Percentiles rank a stretch among this genome's conserved stretches.
phyloP scores from a whole-genome alignment of 139 green algal species.

The Volvox reticuliferus region DNA sequence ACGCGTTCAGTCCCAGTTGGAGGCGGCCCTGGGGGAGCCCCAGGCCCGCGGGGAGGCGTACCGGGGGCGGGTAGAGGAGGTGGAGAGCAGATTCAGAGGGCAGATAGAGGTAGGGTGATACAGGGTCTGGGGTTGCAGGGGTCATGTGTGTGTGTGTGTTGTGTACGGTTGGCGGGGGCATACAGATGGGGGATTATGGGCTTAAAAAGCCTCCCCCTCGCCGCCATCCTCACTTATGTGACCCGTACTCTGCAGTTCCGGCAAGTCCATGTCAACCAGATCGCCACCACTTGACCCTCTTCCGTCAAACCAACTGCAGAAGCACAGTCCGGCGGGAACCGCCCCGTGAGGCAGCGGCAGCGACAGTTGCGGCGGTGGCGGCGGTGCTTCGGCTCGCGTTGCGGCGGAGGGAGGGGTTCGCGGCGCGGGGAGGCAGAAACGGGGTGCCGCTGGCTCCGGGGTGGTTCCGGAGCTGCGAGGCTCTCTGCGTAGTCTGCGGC shows the following conservation, averaged over 20 bases:
- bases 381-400: not conserved
- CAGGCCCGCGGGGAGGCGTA: too few species aligned
- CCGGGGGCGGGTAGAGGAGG: too few species aligned
- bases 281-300: constrained; percentile 13
- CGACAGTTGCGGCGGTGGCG: not conserved
- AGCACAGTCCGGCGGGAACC: not conserved
- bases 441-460: not conserved
- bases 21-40: too few species aligned
- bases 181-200: too few species aligned
- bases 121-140: too few species aligned
- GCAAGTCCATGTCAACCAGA: constrained; percentile 15
- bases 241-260: not conserved
- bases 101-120: too few species aligned
- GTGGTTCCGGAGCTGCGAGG: not conserved
- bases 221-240: not conserved
- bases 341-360: not conserved
- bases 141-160: too few species aligned
- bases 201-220: too few species aligned
- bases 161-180: too few species aligned
- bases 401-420: not conserved
- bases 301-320: not conserved
- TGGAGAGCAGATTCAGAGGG: too few species aligned
- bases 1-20: too few species aligned
- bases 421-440: not conserved
- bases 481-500: too few species aligned